Base-by-base conservation (phyloP, 2,329 filamentous ascomycete genomes). In the Botryosphaeria agaves region DNA sequence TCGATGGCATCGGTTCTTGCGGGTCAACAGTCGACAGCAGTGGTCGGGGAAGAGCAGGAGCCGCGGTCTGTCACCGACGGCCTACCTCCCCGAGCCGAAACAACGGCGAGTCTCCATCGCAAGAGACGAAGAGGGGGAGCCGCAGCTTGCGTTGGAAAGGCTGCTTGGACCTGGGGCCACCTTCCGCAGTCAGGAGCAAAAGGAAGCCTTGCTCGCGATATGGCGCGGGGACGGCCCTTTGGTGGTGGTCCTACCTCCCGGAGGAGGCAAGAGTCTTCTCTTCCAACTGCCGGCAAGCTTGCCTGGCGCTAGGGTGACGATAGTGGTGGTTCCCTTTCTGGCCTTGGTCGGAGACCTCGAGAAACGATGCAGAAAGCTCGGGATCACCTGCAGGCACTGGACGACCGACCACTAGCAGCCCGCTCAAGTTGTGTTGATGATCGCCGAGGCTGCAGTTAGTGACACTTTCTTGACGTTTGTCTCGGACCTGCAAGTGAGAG, bases 181-280 rank as follows among this genome's bases (percentile, higher is more conserved):
- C 19, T n/a, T n/a, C n/a, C n/a, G n/a, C n/a, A n/a, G n/a, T n/a
- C n/a, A n/a, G 17, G 34, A 38, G 11, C 26, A 47, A 32, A 31
- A 42, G 32, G 18, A 36, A 30, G 41, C 36, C 3, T 33, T 45
- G 7, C 25, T 38, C 7, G 36, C 34, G 9, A 46, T 47, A 28
- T 34, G 40, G 29, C 31, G 30, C 11, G 33, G 36, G 5, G 9
- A 36, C 26, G 42, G 40, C 33, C 34, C 30, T 6, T 32, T 44
- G 7, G 31, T 43, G 7, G 34, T 30, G 7, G 33, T 46, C 14
- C 42, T 48, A 29, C 38, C 26, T 11, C 46, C 33, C 3, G 36
- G 44, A 7, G 19, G 19, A 21, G 19, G 19, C 11, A 21, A 21
- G 19, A 21, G 19, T 21, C 19, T 21, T 7, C 19, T 21, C 11